Conservation (phyloP, 2,329 filamentous ascomycete species). For the Trichoderma aggressivum region DNA sequence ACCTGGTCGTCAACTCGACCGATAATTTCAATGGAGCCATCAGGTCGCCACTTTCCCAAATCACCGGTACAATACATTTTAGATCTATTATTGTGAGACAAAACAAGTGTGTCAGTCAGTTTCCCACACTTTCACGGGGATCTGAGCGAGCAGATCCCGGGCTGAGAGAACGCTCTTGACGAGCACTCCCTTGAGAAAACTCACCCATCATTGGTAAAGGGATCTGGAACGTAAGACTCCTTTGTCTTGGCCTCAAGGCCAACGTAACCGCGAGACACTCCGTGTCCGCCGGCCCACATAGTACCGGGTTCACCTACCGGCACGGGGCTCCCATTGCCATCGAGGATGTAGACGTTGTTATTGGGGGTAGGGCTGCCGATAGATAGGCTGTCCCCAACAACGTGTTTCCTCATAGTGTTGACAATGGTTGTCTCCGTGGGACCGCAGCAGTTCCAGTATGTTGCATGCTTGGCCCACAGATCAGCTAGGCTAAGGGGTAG, state of each 20-base stretch:
- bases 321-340: conserved; percentile 44
- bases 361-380: conserved; percentile 57
- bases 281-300: conserved; percentile 56
- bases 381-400: conserved; percentile 43
- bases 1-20: conserved; percentile 60
- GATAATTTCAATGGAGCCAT: conserved; percentile 53
- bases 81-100: conserved; percentile 18
- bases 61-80: conserved; percentile 61
- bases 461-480: conserved; percentile 48
- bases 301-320: conserved; percentile 46
- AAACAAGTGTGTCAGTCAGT: not conserved
- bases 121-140: not conserved
- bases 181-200: conserved; percentile 20
- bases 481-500: conserved; percentile 43
- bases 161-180: not conserved
- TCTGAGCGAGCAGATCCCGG: not conserved
- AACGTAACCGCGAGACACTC: conserved; percentile 55
- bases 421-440: conserved; percentile 60
- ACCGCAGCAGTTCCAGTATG: conserved; percentile 56
- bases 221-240: conserved; percentile 48
- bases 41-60: conserved; percentile 50
- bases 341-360: conserved; percentile 53
- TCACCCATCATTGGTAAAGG: conserved; percentile 51
- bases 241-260: conserved; percentile 50
- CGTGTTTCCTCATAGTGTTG: conserved; percentile 54